phyloP scores from a whole-genome alignment of 805 yeast species.

The Suhomyces emberorum region DNA sequence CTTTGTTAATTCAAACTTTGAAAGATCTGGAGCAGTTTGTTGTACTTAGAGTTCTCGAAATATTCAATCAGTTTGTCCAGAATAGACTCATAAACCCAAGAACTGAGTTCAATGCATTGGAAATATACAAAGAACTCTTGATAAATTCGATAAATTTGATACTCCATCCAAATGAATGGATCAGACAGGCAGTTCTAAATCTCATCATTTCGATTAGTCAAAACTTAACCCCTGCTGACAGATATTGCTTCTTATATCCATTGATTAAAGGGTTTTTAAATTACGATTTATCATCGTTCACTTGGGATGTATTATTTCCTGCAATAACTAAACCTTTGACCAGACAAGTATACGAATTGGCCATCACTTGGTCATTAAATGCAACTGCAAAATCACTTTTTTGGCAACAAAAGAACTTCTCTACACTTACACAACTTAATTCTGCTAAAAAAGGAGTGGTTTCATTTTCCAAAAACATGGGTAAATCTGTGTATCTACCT shows the following conservation, averaged over 20 bases:
- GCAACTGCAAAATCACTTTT: constrained; percentile 64
- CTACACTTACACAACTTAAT: constrained; percentile 14
- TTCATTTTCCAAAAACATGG: constrained; percentile 32
- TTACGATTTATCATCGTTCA: constrained; percentile 69
- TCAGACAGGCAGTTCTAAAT: constrained; percentile 63
- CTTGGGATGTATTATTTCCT: constrained; percentile 63
- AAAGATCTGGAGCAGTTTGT: constrained; percentile 83
- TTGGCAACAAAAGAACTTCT: constrained; percentile 55
- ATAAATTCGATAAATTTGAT: constrained; percentile 48
- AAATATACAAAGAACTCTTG: constrained; percentile 36
- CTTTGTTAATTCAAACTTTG: constrained; percentile 77
- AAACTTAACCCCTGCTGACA: constrained; percentile 69
- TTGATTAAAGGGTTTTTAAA: constrained; percentile 70
- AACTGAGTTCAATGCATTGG: constrained; percentile 36
- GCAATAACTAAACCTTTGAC: constrained; percentile 67
- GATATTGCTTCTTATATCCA: constrained; percentile 81
- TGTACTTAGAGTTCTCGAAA: constrained; percentile 60
- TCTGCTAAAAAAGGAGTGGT: constrained; percentile 18
- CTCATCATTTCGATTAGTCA: constrained; percentile 61
- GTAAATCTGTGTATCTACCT: constrained; percentile 33
- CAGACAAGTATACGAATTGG: constrained; percentile 58
- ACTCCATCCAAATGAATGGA: constrained; percentile 85
- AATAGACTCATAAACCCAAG: constrained; percentile 31
- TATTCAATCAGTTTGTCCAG: constrained; percentile 32
- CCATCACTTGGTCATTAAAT: constrained; percentile 68